Base-by-base conservation (phyloP, 2,329 filamentous ascomycete genomes). In the Sarocladium strictum region DNA sequence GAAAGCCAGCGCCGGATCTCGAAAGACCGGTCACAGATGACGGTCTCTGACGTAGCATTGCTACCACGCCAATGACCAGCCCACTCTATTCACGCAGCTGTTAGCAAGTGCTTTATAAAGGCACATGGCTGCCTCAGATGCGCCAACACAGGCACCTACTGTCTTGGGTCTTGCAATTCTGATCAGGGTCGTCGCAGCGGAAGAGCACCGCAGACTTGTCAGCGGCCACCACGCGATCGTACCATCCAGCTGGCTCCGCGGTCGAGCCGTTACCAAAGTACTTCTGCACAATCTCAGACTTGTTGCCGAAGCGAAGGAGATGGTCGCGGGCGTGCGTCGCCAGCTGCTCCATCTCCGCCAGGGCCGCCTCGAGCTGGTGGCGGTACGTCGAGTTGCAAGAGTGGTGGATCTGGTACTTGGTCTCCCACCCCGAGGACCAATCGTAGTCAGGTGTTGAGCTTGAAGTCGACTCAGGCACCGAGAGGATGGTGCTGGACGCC, bases 161-260 rank as follows among this genome's bases (percentile, higher is more conserved):
- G 24, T 76, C 72, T 62, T 74, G 76, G 11, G 64, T 76, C 5
- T 59, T 69, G 61, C 85, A 89, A 69, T 88, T 88, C 19, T 75
- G 70, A 60, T 89, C 86, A 0, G 81, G 77, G 59, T 89, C 81
- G 57, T 89, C 86, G 60, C 86, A 88, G 19, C 85, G 80, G 73
- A 88, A 87, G 17, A 83, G 63, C 45, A 85, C 73, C 24, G 72
- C 75, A 0, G 70, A 70, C 62, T 80, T 81, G 66, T 87, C 77
- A 1, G 76, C 82, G 41, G 75, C 74, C 60, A 80, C 72, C 29
- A 89, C 72, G 56, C 80, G 77, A 53, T 85, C 79, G 59, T 77
- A 85, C 73, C 81, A 84, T 3, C 85, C 86, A 40, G 84, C 73
- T 3, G 80, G 76, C 58, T 78, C 75, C 21, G 77, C 76, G 2